A percentile compares a stretch with the other conserved stretches of the same genome.
phyloP scores from a whole-genome alignment of 192 early-diverging fungal species.

The Podila clonocystis region DNA sequence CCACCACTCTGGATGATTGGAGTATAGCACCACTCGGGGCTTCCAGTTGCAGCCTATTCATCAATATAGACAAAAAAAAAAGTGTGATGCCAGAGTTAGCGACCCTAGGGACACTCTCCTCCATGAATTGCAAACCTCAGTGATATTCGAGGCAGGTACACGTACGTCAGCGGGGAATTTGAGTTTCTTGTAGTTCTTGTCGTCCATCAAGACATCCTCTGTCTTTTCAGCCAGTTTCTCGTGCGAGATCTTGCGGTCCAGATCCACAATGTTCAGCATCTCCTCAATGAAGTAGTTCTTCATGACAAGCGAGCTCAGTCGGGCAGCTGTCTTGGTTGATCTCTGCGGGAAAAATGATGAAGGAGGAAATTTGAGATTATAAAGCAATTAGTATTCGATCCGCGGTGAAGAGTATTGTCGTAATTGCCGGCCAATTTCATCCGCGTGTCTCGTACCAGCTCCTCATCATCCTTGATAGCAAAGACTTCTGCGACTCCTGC shows the following conservation, averaged over 20 bases:
- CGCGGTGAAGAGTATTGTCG: no score
- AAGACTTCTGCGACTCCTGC: conserved; percentile 75
- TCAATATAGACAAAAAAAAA: conserved; percentile 12
- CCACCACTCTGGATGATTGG: conserved; percentile 98
- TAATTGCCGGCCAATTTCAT: no score
- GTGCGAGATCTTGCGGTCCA: conserved; percentile 88
- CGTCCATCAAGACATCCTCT: conserved; percentile 75
- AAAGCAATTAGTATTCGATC: no score
- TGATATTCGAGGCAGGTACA: background rate
- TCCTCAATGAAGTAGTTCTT: conserved; percentile 87
- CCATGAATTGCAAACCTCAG: background rate
- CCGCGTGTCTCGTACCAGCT: conserved; percentile 65
- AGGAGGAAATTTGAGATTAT: background rate
- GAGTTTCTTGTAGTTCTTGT: conserved; percentile 71
- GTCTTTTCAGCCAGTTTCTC: conserved; percentile 79
- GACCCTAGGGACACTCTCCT: no score
- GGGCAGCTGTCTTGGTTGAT: conserved; percentile 77
- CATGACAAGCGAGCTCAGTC: conserved; percentile 79
- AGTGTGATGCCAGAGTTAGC: background rate
- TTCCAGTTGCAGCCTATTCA: conserved; percentile 64
- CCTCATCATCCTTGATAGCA: conserved; percentile 92
- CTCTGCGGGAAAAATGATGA: conserved; percentile 56
- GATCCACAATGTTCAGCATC: conserved; percentile 88
- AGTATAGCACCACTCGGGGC: conserved; percentile 89
- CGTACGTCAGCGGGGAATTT: conserved; percentile 76